A percentile compares a stretch with the other conserved stretches of the same genome.
Evolutionary conservation across 192 early-diverging fungal genomes (phyloP).

Genomic region (Dimargaris verticillata): DNA sequence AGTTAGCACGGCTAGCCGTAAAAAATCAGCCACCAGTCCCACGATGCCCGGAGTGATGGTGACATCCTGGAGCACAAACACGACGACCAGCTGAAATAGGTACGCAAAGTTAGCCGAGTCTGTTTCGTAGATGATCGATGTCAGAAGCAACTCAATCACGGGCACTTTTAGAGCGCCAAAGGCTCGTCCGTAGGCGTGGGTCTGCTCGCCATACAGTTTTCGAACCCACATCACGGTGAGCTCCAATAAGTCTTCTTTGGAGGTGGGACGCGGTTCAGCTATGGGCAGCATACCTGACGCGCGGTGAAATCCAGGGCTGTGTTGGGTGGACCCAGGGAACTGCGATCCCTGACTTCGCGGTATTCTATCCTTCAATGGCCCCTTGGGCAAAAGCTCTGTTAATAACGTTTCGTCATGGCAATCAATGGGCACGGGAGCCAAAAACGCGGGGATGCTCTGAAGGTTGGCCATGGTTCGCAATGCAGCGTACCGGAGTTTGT

Average conservation of each 20-base stretch:
- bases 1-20: neutral
- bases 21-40: neutral
- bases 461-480: neutral
- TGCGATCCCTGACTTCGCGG: neutral
- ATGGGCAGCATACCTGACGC: neutral
- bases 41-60: neutral
- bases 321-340: neutral
- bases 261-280: neutral
- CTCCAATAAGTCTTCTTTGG: neutral
- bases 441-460: neutral
- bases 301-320: no score
- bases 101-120: neutral
- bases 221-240: neutral
- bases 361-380: no score
- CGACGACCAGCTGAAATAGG: neutral
- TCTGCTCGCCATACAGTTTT: neutral
- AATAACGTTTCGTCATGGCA: neutral
- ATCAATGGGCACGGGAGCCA: neutral
- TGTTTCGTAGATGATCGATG: conserved; percentile 1
- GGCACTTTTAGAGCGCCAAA: neutral
- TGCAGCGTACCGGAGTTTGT: neutral
- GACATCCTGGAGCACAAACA: neutral
- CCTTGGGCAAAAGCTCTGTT: neutral
- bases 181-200: neutral
- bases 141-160: neutral